Conservation (phyloP, 805 yeast species). For the Metschnikowia sp. region DNA sequence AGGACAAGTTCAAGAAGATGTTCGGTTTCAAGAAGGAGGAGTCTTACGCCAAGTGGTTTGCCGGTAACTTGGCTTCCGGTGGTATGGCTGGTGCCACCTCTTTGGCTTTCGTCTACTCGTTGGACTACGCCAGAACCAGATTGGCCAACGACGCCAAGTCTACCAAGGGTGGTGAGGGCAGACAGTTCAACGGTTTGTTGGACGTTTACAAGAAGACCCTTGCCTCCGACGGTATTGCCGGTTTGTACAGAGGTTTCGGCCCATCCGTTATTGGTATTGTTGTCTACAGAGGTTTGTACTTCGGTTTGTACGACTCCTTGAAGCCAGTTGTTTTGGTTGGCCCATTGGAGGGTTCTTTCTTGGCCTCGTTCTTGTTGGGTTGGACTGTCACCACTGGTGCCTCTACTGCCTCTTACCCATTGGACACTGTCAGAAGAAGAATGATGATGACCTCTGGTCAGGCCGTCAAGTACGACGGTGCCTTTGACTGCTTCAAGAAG, state of each 20-base stretch:
- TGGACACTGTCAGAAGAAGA: slow-evolving; percentile 99
- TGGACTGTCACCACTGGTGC: slow-evolving; percentile 99
- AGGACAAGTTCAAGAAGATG: slow-evolving; percentile 92
- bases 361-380: slow-evolving; percentile 94
- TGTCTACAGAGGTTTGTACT: slow-evolving; percentile 99
- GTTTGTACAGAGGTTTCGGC: slow-evolving; percentile 99
- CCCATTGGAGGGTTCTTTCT: slow-evolving; percentile 89
- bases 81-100: slow-evolving; percentile 98
- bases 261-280: slow-evolving; percentile 97
- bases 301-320: slow-evolving; percentile 95
- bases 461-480: slow-evolving; percentile 95
- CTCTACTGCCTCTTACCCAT: slow-evolving; percentile 98
- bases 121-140: slow-evolving; percentile 98
- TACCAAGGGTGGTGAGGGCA: slow-evolving; percentile 79
- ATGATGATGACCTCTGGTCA: slow-evolving; percentile 99
- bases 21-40: slow-evolving; percentile 97
- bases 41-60: slow-evolving; percentile 90
- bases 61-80: slow-evolving; percentile 98
- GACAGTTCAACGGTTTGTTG: slow-evolving; percentile 95
- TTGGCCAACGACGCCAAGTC: slow-evolving; percentile 97
- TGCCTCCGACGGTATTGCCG: slow-evolving; percentile 95
- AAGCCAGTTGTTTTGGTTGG: slow-evolving; percentile 94
- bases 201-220: slow-evolving; percentile 96
- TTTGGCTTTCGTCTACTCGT: slow-evolving; percentile 88
- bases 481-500: slow-evolving; percentile 87